Evolutionary conservation across 2,329 filamentous ascomycete genomes (phyloP), one percentile per base, ranked within the genome.

Genomic region (Pseudocercospora musae): DNA sequence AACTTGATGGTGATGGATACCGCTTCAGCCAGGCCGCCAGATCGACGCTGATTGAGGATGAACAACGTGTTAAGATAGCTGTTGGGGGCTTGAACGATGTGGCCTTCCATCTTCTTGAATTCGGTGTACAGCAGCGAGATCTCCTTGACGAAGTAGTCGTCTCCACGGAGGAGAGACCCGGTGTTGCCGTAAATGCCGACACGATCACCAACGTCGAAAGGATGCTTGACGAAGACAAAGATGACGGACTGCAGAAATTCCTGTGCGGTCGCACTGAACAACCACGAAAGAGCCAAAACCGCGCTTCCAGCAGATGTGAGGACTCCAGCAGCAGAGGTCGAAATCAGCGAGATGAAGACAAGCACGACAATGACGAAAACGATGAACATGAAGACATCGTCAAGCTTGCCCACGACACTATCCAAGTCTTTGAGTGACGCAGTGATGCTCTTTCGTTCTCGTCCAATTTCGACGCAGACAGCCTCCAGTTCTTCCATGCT

Each of bases 81-180:
- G 83, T 98, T 98, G 10, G 94, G 94, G 0, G 94, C 94, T 76
- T 97, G 94, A 0, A 98, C 94, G 23, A 97, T 89, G 71, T 97
- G 93, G 1, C 94, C 94, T 76, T 97, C 89, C 90, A 97, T 94
- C 81, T 97, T 97, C 83, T 97, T 97, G 81, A 97, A 97, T 73
- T 97, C 94, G 13, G 94, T 98, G 75, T 95, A 98, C 15, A 97
- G 83, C 1, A 98, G 83, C 1, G 92, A 90, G 59, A 98, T 96
- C 73, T 96, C 91, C 59, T 96, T 96, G 58, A 98, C 93, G 68
- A 96, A 97, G 77, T 96, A 98, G 71, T 97, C 94, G 70, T 97
- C 94, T 50, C 93, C 93, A 37, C 84, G 85, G 72, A 92, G 83
- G 15, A 83, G 75, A n/a, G 87, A 84, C 64, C 94, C 94, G 0